Evolutionary conservation across 305 asterid genomes (phyloP), one percentile per base, ranked within the genome.

Genomic region (Ilex paraguariensis): DNA sequence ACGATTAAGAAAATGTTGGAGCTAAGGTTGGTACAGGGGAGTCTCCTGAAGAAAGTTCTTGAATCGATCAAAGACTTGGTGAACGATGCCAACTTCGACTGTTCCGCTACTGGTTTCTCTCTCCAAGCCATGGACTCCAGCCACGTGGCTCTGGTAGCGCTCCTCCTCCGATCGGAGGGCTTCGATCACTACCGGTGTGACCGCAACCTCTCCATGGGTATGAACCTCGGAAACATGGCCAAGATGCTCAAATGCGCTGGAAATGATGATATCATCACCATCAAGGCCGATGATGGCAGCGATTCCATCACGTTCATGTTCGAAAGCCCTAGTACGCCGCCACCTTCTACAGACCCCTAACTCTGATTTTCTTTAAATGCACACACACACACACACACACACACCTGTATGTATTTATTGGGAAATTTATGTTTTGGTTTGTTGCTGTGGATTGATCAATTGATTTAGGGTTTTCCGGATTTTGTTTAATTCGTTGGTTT

Each of bases 211-310:
- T 56, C 60, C 15, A 56, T 56, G 60, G 60, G 60, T 10, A 56
- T 56, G 42, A 56, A 56, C 12, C 39, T 56, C 7, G 60, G 42
- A 3, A 56, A 56, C 42, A 56, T 56, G 60, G 60, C 60, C 14
- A 56, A 56, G 44, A 56, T 56, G 60, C 15, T 56, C 42, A 56
- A 56, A 12, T 56, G 60, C 15, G 60, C 60, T n/a, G 60, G 60
- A 31, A 56, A 56, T n/a, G 42, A 56, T 31, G 60, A 56, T 31
- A 56, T 56, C 15, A 45, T 56, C n/a, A 56, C 60, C 15, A 30
- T 56, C 15, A 56, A 56, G 15, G 60, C 60, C 3, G 60, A 56
- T 56, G 60, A 56, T n/a, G 60, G 60, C 39, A n/a, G 60, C 1
- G 60, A 56, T 32, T 5, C 42, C 16, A 13, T 56, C 44, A 56